Percentiles rank a stretch among this genome's conserved stretches.
Evolutionary conservation across 2,329 filamentous ascomycete species (phyloP).

Genomic region (Trichoderma sp.): DNA sequence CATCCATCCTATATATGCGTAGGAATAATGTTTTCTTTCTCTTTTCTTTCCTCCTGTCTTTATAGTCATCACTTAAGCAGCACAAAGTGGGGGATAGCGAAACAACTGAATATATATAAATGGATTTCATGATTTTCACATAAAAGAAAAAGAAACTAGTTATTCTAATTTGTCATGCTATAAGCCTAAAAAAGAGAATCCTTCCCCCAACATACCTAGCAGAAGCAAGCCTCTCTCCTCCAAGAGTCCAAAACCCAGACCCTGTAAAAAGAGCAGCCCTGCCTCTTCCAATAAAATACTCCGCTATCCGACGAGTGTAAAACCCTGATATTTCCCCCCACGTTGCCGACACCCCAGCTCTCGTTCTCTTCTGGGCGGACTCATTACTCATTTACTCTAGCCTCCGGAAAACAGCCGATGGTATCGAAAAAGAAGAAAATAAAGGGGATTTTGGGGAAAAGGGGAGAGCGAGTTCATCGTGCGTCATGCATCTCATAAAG

Average conservation of each 20-base stretch:
- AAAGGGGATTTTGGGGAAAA: neutral
- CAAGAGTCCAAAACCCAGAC: neutral
- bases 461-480: conserved; percentile 4
- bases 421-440: conserved; percentile 40
- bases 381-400: conserved; percentile 41
- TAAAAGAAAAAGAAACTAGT: conserved; percentile 6
- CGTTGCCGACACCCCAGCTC: conserved; percentile 21
- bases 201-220: neutral
- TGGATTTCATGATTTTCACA: neutral
- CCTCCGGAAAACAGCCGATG: conserved; percentile 36
- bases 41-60: neutral
- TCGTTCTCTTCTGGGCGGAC: conserved; percentile 27
- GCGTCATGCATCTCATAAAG: conserved; percentile 22
- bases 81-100: neutral
- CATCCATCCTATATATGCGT: neutral
- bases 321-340: conserved; percentile 12
- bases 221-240: neutral
- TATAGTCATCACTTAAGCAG: neutral
- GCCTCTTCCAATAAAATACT: conserved; percentile 8
- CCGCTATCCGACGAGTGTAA: conserved; percentile 16
- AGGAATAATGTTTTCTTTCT: neutral
- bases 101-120: neutral
- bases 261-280: neutral
- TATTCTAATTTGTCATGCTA: conserved; percentile 29
- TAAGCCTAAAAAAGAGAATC: conserved; percentile 21